Percentiles rank a stretch among this genome's conserved stretches.
Evolutionary conservation across 352 stramenopile species (phyloP).

Genomic region (Pythium coloratum): DNA sequence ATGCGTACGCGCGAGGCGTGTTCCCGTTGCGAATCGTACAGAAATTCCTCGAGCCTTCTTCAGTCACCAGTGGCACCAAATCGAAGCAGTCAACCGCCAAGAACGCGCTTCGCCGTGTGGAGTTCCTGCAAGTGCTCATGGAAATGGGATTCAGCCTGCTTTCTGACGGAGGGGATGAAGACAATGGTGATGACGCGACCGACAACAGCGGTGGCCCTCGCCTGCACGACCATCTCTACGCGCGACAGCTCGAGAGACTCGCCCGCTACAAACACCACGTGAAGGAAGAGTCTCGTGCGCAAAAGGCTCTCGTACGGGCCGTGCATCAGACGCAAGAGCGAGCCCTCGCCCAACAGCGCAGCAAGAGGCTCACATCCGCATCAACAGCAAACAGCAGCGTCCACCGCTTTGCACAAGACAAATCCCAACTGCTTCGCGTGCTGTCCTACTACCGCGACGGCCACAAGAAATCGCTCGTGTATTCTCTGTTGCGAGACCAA

Average conservation of each 20-base stretch:
- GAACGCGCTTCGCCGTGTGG: slow-evolving; percentile 69
- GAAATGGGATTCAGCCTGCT: slow-evolving; percentile 89
- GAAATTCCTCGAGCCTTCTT: slow-evolving; percentile 56
- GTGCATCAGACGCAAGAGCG: slow-evolving; percentile 33
- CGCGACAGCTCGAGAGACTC: slow-evolving; percentile 75
- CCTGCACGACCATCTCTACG: slow-evolving; percentile 80
- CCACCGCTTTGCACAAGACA: slow-evolving; percentile 61
- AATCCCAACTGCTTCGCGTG: slow-evolving; percentile 86
- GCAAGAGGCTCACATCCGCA: slow-evolving; percentile 17
- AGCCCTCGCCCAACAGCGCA: slow-evolving; percentile 11
- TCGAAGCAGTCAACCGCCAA: slow-evolving; percentile 17
- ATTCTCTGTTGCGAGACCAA: slow-evolving; percentile 86
- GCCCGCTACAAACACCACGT: slow-evolving; percentile 66
- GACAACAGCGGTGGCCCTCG: slow-evolving; percentile 24
- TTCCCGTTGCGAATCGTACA: slow-evolving; percentile 69
- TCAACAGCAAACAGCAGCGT: slow-evolving; percentile 10
- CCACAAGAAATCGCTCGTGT: slow-evolving; percentile 93
- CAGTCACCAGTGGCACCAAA: slow-evolving; percentile 23
- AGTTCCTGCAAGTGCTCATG: slow-evolving; percentile 94
- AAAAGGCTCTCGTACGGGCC: slow-evolving; percentile 61
- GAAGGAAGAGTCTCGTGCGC: slow-evolving; percentile 43
- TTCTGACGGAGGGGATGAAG: slow-evolving; percentile 34
- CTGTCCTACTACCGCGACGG: slow-evolving; percentile 93
- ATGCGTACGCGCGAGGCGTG: slow-evolving; percentile 67
- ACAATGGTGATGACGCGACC: slow-evolving; percentile 28